Evolutionary conservation across 352 stramenopile species (phyloP).

Genomic region (Globisporangium heterothallicum): DNA sequence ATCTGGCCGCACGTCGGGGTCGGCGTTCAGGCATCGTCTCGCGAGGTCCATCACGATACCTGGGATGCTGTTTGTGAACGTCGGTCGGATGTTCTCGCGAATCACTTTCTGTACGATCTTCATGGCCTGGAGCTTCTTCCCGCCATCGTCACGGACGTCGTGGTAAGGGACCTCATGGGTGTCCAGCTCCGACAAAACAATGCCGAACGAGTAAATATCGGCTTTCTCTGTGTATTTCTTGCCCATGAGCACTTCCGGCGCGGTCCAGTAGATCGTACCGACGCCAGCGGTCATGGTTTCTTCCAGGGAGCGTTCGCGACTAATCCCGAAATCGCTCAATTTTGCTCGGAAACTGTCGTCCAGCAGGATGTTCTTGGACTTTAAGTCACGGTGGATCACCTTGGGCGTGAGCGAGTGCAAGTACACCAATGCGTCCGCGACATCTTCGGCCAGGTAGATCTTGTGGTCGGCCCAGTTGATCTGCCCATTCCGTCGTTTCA

Average conservation of each 20-base stretch:
- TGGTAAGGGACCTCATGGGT: conserved; percentile 76
- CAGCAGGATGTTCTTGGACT: conserved; percentile 76
- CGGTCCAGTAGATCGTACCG: conserved; percentile 83
- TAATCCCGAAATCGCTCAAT: conserved; percentile 76
- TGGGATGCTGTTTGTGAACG: conserved; percentile 53
- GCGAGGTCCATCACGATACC: conserved; percentile 51
- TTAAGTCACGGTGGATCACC: conserved; percentile 79
- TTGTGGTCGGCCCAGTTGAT: conserved; percentile 75
- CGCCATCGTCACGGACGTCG: conserved; percentile 63
- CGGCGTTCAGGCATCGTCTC: conserved; percentile 54
- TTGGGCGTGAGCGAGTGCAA: conserved; percentile 65
- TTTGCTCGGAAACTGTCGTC: conserved; percentile 60
- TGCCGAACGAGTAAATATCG: conserved; percentile 82
- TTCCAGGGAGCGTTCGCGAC: conserved; percentile 62
- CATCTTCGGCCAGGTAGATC: conserved; percentile 65
- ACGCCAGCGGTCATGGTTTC: conserved; percentile 82
- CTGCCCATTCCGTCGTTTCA: conserved; percentile 60
- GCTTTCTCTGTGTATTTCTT: conserved; percentile 84
- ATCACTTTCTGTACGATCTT: conserved; percentile 85
- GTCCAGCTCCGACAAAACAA: conserved; percentile 78
- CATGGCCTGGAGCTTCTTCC: conserved; percentile 77
- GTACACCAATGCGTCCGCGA: conserved; percentile 67
- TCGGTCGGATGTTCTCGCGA: conserved; percentile 54
- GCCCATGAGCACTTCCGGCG: conserved; percentile 72
- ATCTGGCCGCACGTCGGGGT: conserved; percentile 63